Evolutionary conservation across 768 basidiomycete genomes (phyloP).

Genomic region (Xerocomus potaroensis): DNA sequence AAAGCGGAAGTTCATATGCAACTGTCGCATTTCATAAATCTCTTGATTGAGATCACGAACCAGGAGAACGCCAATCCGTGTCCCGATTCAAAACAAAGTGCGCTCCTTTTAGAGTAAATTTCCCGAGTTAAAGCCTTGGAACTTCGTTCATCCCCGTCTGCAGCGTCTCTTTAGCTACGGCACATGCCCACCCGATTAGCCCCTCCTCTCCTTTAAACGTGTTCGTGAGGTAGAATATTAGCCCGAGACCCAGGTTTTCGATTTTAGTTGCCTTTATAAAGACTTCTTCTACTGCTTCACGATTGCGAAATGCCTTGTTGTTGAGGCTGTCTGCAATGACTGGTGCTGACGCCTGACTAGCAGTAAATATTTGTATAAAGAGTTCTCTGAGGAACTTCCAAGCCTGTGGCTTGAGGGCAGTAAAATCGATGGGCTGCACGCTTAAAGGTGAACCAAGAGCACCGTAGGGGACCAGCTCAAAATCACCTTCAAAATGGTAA

Average conservation of each 20-base stretch:
- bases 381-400: slow-evolving; percentile 66
- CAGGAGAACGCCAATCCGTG: no score
- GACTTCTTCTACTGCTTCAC: slow-evolving; percentile 65
- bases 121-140: slow-evolving; percentile 24
- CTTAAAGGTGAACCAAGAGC: neutral
- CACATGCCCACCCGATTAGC: slow-evolving; percentile 62
- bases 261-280: slow-evolving; percentile 71
- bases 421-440: slow-evolving; percentile 83
- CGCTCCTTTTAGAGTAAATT: no score
- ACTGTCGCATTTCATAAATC: slow-evolving; percentile 66
- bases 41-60: neutral
- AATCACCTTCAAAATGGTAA: slow-evolving; percentile 79
- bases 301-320: slow-evolving; percentile 44
- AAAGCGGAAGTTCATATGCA: slow-evolving; percentile 62
- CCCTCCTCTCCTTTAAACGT: slow-evolving; percentile 39
- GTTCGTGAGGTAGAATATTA: slow-evolving; percentile 64
- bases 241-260: slow-evolving; percentile 65
- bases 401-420: slow-evolving; percentile 58
- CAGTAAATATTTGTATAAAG: slow-evolving; percentile 64
- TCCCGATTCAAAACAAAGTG: no score
- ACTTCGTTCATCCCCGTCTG: slow-evolving; percentile 59
- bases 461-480: neutral
- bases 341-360: slow-evolving; percentile 72
- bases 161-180: slow-evolving; percentile 66
- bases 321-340: slow-evolving; percentile 39